These are phyloP conservation scores for Aspergillus persii DNA, from an alignment of 2,329 filamentous ascomycete species.

Conservation along the genomic window DNA sequence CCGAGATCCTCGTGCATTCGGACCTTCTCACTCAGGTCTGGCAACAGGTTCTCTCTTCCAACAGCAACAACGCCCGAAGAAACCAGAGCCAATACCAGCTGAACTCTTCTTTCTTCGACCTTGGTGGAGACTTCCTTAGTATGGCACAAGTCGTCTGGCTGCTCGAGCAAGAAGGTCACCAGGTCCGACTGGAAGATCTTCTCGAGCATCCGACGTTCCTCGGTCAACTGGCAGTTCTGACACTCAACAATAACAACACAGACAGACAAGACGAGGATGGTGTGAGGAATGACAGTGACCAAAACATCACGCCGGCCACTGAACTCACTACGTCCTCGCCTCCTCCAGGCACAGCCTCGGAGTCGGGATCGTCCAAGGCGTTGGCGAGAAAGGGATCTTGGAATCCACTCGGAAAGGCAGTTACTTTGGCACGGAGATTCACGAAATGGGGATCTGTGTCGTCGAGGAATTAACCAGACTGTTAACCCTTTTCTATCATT, in stretches of 20 bases:
- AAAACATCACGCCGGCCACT: not conserved
- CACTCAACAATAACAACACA: slow-evolving; percentile 27
- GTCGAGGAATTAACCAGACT: slow-evolving; percentile 17
- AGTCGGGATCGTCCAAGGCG: not conserved
- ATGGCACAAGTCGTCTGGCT: slow-evolving; percentile 43
- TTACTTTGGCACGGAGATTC: slow-evolving; percentile 28
- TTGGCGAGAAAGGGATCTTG: slow-evolving; percentile 20
- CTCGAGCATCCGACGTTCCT: slow-evolving; percentile 43
- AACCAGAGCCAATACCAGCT: slow-evolving; percentile 30
- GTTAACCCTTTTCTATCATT: not conserved
- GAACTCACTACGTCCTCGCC: not conserved
- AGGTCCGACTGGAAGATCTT: slow-evolving; percentile 40
- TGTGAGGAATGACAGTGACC: not conserved
- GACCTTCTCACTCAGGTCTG: slow-evolving; percentile 41
- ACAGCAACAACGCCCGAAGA: slow-evolving; percentile 14
- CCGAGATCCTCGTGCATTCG: slow-evolving; percentile 39
- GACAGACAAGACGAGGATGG: slow-evolving; percentile 11
- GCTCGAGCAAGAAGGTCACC: slow-evolving; percentile 40
- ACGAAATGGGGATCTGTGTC: slow-evolving; percentile 26
- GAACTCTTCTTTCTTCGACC: slow-evolving; percentile 42
- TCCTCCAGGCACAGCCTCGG: not conserved
- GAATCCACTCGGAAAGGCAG: slow-evolving; percentile 24
- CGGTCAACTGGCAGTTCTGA: slow-evolving; percentile 39
- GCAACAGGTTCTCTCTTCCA: slow-evolving; percentile 37
- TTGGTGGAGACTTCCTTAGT: slow-evolving; percentile 43